Percentiles rank a stretch among this genome's conserved stretches.
These are phyloP conservation scores for Mesembryanthemum crystallinum DNA, from an alignment of 148 eudicot species.

Conservation along the genomic window DNA sequence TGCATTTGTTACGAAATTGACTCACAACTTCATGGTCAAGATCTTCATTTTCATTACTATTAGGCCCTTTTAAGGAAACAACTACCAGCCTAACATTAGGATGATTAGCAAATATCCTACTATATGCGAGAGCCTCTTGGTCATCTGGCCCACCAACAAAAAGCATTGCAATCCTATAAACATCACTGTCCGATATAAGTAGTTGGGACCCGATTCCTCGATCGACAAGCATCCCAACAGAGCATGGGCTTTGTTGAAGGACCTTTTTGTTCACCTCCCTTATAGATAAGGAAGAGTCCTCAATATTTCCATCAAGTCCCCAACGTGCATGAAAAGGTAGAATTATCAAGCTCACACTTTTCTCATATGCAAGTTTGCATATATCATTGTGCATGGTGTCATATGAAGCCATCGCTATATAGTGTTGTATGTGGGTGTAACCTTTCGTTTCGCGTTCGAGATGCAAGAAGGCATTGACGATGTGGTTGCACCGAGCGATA, in stretches of 20 bases:
- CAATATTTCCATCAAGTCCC: constrained; percentile 17
- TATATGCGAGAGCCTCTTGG: constrained; percentile 36
- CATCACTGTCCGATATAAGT: background rate
- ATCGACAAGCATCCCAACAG: constrained; percentile 46
- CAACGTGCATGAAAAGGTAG: constrained; percentile 37
- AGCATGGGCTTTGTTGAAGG: constrained; percentile 48
- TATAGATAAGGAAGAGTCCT: background rate
- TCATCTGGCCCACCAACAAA: constrained; percentile 47
- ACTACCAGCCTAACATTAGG: constrained; percentile 24
- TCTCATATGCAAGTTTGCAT: constrained; percentile 33
- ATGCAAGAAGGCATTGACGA: constrained; percentile 15
- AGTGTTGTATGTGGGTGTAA: constrained; percentile 14
- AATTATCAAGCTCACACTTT: constrained; percentile 32
- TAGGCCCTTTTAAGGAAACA: constrained; percentile 18
- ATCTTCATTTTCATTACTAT: background rate
- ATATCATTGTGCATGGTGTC: constrained; percentile 41
- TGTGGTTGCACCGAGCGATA: constrained; percentile 5
- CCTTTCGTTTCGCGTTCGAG: constrained; percentile 12
- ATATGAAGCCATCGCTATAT: constrained; percentile 3
- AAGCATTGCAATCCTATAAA: constrained; percentile 26
- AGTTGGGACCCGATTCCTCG: constrained; percentile 24
- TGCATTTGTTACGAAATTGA: background rate
- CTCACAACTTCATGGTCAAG: constrained; percentile 17
- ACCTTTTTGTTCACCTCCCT: constrained; percentile 34
- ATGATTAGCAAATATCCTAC: constrained; percentile 28